Evolutionary conservation across 1,284 basidiomycete genomes (phyloP).

Genomic region (Cryptococcus amylolentus): DNA sequence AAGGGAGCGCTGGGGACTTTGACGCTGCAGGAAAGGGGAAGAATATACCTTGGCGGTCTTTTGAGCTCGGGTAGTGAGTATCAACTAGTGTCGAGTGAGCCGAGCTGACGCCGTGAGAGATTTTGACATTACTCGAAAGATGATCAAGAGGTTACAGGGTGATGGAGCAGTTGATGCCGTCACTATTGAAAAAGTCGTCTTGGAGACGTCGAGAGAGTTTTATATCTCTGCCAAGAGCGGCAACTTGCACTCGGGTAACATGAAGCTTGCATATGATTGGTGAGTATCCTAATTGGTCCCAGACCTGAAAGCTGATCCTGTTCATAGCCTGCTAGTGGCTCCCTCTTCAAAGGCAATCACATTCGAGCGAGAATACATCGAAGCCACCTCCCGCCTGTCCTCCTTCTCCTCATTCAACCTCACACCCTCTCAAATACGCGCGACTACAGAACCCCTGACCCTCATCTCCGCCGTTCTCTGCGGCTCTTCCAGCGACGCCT

Average conservation of each 20-base stretch:
- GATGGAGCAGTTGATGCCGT: slow-evolving; percentile 57
- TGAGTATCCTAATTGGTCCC: slow-evolving; percentile 48
- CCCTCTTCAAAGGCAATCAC: slow-evolving; percentile 60
- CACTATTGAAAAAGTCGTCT: slow-evolving; percentile 69
- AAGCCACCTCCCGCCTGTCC: slow-evolving; percentile 69
- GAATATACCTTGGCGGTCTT: slow-evolving; percentile 77
- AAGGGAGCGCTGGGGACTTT: slow-evolving; percentile 75
- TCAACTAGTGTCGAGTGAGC: not conserved
- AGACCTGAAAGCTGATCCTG: not conserved
- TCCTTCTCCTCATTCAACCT: slow-evolving; percentile 72
- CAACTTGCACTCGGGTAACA: slow-evolving; percentile 85
- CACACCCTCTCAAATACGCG: slow-evolving; percentile 82
- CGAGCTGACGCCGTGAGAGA: slow-evolving; percentile 53
- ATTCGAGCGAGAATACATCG: slow-evolving; percentile 83
- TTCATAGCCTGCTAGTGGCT: slow-evolving; percentile 67
- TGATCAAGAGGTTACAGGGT: slow-evolving; percentile 59
- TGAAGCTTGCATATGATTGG: slow-evolving; percentile 95
- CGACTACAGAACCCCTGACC: slow-evolving; percentile 73
- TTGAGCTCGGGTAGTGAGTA: slow-evolving; percentile 77
- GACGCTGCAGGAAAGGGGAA: slow-evolving; percentile 63
- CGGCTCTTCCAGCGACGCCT: slow-evolving; percentile 74
- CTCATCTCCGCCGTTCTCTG: slow-evolving; percentile 72
- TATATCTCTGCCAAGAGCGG: slow-evolving; percentile 89
- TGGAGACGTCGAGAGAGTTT: slow-evolving; percentile 76
- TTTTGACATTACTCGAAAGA: slow-evolving; percentile 67